Base-by-base conservation (phyloP, 257 asterid species). In the Plantago ovata region DNA sequence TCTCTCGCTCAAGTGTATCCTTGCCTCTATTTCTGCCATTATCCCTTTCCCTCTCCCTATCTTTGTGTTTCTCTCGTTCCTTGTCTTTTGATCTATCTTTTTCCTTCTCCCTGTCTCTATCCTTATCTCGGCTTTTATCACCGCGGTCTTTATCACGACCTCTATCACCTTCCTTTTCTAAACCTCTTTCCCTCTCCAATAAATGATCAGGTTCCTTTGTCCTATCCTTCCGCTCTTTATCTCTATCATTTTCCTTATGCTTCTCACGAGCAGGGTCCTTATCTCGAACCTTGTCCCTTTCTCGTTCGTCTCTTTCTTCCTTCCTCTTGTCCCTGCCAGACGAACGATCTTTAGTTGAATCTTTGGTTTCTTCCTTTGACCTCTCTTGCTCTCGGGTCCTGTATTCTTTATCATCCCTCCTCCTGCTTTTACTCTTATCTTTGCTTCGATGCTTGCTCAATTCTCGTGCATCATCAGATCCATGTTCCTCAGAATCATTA, bases 341-440 rank as follows among this genome's bases (percentile, higher is more conserved):
- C 13, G 46, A 52, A 41, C 77, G 58, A 55, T 74, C 81, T 64
- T 75, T 80, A 63, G 76, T 87, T 36, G 65, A 59, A 55, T 71
- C 88, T 59, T 75, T 82, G 53, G 74, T 87, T 51, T 77, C 75
- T 52, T 81, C 94, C 74, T 74, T 81, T 5, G 72, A 67, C 54
- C 72, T 75, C 61, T 85, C 96, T n/a, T 82, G 75, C 61, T 83
- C 87, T 77, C 79, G 85, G 63, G 73, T 78, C 72, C 71, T 83
- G 63, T 78, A 72, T 41, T 91, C 92, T 63, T 73, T 87, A 72
- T 84, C 95, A 66, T 83, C 95, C 72, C 77, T 76, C 13, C 71
- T 74, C 9, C 76, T 63, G 73, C 76, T 74, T 79, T 73, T 87
- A 62, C 78, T 80, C 71, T 71, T 82, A 64, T 82, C 93, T 72